A percentile compares a stretch with the other conserved stretches of the same genome.
Conservation (phyloP, 2,329 filamentous ascomycete genomes). For the Cordyceps pruinosa region DNA sequence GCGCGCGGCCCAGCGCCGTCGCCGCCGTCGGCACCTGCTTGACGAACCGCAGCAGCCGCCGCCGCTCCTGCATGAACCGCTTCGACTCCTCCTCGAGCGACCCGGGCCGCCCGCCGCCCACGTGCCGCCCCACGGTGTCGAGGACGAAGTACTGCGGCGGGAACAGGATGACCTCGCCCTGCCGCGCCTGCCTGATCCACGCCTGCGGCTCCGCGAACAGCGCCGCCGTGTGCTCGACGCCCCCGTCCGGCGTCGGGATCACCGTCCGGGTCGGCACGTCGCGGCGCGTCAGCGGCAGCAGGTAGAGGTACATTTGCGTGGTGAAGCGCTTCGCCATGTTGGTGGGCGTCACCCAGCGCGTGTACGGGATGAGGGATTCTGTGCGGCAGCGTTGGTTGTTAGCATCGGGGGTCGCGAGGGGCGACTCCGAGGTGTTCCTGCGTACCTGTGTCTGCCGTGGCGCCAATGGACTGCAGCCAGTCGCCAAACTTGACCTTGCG, state of each 20-base stretch:
- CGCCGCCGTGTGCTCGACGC: conserved; percentile 62
- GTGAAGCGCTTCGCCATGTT: conserved; percentile 72
- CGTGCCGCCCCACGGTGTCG: conserved; percentile 47
- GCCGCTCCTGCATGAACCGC: conserved; percentile 42
- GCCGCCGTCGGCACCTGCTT: conserved; percentile 34
- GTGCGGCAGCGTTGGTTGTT: neutral
- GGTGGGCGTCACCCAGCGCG: conserved; percentile 81
- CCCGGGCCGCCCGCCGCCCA: conserved; percentile 29
- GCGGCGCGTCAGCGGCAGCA: conserved; percentile 52
- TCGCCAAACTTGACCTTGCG: conserved; percentile 58
- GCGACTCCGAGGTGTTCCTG: conserved; percentile 3
- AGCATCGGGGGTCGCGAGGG: neutral
- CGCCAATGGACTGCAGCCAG: conserved; percentile 53
- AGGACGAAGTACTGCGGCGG: conserved; percentile 82
- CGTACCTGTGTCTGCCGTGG: conserved; percentile 58
- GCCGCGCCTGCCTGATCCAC: conserved; percentile 61
- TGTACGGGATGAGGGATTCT: conserved; percentile 66
- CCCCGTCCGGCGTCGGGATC: conserved; percentile 66
- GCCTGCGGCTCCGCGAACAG: conserved; percentile 62
- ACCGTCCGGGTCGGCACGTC: conserved; percentile 40
- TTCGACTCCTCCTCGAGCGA: conserved; percentile 21
- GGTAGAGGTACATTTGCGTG: conserved; percentile 95
- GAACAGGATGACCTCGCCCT: conserved; percentile 71
- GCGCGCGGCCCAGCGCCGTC: conserved; percentile 30
- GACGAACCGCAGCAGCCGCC: conserved; percentile 49